phyloP scores from a whole-genome alignment of 78 protist genomes.

The Dictyostelium brefeldianum region DNA sequence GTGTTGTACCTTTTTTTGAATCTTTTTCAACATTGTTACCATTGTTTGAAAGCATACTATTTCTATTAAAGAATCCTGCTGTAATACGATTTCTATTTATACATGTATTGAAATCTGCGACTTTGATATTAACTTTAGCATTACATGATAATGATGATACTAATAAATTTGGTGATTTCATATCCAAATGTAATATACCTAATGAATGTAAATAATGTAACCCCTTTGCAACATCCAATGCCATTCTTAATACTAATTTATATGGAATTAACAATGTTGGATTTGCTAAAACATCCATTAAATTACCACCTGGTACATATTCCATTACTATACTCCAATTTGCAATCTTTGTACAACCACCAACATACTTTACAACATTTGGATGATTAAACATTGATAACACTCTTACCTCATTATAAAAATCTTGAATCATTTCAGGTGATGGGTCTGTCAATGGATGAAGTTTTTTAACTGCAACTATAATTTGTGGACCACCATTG shows the following conservation, averaged over 20 bases:
- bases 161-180: conserved; percentile 74
- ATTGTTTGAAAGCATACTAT: not conserved
- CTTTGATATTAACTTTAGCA: conserved; percentile 49
- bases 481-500: not conserved
- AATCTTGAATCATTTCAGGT: conserved; percentile 71
- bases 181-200: conserved; percentile 69
- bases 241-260: conserved; percentile 45
- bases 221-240: conserved; percentile 79
- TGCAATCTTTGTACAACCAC: conserved; percentile 66
- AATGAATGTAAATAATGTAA: conserved; percentile 69
- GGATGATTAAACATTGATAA: conserved; percentile 72
- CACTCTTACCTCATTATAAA: conserved; percentile 43
- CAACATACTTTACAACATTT: conserved; percentile 74
- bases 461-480: conserved; percentile 62
- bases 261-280: conserved; percentile 17
- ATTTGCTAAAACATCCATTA: conserved; percentile 51
- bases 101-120: conserved; percentile 74
- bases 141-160: conserved; percentile 30
- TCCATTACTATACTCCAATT: conserved; percentile 75
- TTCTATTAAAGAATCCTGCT: conserved; percentile 10
- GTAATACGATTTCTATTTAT: conserved; percentile 53
- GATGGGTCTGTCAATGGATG: conserved; percentile 60
- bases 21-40: not conserved
- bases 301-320: conserved; percentile 74
- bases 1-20: conserved; percentile 51